These are phyloP conservation scores for Pyricularia pennisetigena DNA, from an alignment of 2,329 filamentous ascomycete genomes.

Conservation along the genomic window DNA sequence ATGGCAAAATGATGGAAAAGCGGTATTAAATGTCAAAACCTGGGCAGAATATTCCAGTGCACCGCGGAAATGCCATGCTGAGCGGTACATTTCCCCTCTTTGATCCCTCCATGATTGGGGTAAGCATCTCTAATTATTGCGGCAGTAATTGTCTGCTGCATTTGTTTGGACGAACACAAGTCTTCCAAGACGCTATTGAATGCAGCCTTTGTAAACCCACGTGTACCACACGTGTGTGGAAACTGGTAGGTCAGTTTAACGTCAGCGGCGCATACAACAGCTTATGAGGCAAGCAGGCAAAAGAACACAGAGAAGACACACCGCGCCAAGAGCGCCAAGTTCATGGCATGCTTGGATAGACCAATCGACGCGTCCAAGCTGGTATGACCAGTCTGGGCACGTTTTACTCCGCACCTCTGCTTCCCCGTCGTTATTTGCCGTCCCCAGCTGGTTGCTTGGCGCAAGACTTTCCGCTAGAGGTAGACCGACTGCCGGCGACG, in stretches of 20 bases:
- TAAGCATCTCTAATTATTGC: background rate
- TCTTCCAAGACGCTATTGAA: background rate
- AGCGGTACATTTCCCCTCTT: background rate
- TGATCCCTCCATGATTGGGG: background rate
- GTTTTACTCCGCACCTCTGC: background rate
- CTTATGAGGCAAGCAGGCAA: too few relatives aligned
- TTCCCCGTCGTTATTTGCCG: background rate
- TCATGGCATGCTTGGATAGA: background rate
- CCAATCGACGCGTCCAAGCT: background rate
- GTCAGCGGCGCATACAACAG: too few relatives aligned
- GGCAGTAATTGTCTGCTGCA: background rate
- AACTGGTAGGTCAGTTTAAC: background rate
- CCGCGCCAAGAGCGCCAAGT: background rate
- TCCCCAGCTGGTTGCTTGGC: background rate
- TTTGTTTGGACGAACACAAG: background rate
- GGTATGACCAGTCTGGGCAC: background rate
- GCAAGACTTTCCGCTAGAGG: background rate
- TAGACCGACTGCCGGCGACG: background rate
- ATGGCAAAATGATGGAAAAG: background rate
- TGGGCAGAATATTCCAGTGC: background rate
- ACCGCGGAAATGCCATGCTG: background rate
- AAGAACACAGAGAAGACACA: too few relatives aligned
- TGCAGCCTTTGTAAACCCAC: background rate
- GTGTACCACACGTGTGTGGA: background rate
- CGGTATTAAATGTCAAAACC: background rate